Evolutionary conservation across 2,329 filamentous ascomycete species (phyloP), one percentile per base, ranked within the genome.

Genomic region (Ustulina deusta): DNA sequence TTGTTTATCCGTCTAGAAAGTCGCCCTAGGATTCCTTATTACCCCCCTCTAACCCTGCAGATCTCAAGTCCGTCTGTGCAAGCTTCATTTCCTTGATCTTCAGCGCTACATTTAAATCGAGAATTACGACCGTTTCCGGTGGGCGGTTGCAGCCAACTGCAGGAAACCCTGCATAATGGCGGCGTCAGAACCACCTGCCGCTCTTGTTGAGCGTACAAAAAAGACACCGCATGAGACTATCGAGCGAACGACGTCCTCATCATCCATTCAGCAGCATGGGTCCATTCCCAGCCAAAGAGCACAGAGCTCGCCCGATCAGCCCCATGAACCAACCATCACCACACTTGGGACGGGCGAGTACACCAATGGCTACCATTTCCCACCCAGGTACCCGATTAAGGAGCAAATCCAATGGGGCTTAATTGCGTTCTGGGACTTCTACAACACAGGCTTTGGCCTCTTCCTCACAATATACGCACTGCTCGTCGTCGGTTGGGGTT

Each of bases 401-500:
- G 86, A 89, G 65, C 86, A 89, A 1, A 86, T 87, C 1, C 81
- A 78, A 22, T 87, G 89, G 60, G 87, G 86, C 1, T 75, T 89
- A 13, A 81, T 84, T 32, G 85, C 87, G 0, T 93, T 92, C 75
- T 90, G 89, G 88, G 86, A 87, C 60, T 97, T 93, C 82, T 87
- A 91, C 73, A 82, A 87, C 42, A 97, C 93, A 0, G 91, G 91
- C 0, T 79, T 92, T 62, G 93, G 93, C 2, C 93, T 96, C 77
- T 82, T 93, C 61, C 87, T 95, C 46, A 91, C 90, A 1, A 78
- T 97, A 6, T 97, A 97, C 79, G 89, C 91, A 13, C 85, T 96
- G 65, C 94, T 95, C 71, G 87, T 97, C 22, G 88, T 97, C 10
- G 94, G 92, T 0, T 97, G 93, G 93, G 93, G 93, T 59, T 93